A percentile compares a stretch with the other conserved stretches of the same genome.
phyloP scores from a whole-genome alignment of 345 rosid species.

The Turritis glabra region DNA sequence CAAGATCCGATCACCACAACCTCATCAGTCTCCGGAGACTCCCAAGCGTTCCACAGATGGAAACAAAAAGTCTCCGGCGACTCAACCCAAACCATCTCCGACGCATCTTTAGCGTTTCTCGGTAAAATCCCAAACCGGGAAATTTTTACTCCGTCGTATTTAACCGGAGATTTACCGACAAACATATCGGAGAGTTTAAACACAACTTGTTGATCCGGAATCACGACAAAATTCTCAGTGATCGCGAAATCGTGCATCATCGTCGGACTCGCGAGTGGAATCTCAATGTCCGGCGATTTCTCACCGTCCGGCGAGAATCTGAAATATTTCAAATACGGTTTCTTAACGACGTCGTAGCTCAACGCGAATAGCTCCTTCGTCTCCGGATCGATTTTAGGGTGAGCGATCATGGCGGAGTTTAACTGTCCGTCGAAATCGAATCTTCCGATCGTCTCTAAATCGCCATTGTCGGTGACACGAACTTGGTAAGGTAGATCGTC shows the following conservation, averaged over 20 bases:
- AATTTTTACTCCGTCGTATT: slow-evolving; percentile 71
- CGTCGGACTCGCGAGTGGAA: slow-evolving; percentile 67
- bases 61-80: slow-evolving; percentile 85
- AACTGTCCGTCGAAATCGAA: slow-evolving; percentile 68
- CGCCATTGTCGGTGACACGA: slow-evolving; percentile 56
- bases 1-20: slow-evolving; percentile 93
- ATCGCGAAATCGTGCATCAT: slow-evolving; percentile 98
- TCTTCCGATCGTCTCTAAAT: slow-evolving; percentile 73
- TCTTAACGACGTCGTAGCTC: slow-evolving; percentile 77
- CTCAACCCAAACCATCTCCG: slow-evolving; percentile 76
- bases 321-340: slow-evolving; percentile 85
- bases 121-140: slow-evolving; percentile 75
- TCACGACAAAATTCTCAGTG: slow-evolving; percentile 76
- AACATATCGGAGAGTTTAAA: slow-evolving; percentile 84
- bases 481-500: slow-evolving; percentile 93
- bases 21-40: slow-evolving; percentile 75
- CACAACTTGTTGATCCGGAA: slow-evolving; percentile 94
- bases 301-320: slow-evolving; percentile 57
- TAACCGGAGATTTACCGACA: slow-evolving; percentile 85
- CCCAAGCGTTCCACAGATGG: slow-evolving; percentile 99
- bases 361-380: slow-evolving; percentile 75
- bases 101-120: slow-evolving; percentile 52
- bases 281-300: slow-evolving; percentile 82
- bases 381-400: slow-evolving; percentile 79
- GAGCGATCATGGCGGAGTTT: slow-evolving; percentile 81